Conservation (phyloP, 2,329 filamentous ascomycete genomes). For the Pseudogymnoascus sp. region DNA sequence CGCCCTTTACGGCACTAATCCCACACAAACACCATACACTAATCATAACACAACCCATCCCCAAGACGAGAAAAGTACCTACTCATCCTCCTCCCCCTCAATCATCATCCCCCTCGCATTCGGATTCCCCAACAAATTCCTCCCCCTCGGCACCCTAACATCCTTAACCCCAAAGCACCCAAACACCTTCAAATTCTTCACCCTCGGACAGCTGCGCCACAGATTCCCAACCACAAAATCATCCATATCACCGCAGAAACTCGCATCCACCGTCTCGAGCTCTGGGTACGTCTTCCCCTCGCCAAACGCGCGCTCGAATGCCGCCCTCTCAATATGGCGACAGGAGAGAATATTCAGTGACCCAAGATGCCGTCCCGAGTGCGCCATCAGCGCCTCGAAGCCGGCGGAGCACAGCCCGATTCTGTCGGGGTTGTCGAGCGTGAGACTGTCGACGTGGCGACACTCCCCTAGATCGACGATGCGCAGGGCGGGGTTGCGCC, state of each 20-base stretch:
- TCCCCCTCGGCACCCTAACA: slow-evolving; percentile 44
- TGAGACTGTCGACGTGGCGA: slow-evolving; percentile 64
- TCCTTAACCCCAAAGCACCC: slow-evolving; percentile 55
- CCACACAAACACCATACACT: neutral
- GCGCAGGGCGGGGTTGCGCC: slow-evolving; percentile 63
- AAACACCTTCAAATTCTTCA: slow-evolving; percentile 53
- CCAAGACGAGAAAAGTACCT: neutral
- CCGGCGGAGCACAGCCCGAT: slow-evolving; percentile 68
- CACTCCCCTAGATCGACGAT: slow-evolving; percentile 70
- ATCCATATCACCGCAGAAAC: slow-evolving; percentile 62
- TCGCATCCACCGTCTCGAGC: slow-evolving; percentile 65
- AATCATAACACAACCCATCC: neutral
- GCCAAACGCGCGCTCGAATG: slow-evolving; percentile 66
- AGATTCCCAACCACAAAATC: slow-evolving; percentile 55
- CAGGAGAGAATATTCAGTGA: slow-evolving; percentile 74
- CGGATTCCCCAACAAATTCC: slow-evolving; percentile 48
- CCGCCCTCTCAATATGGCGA: slow-evolving; percentile 64
- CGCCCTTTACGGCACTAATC: neutral
- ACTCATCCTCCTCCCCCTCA: slow-evolving; percentile 33
- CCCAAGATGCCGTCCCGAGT: slow-evolving; percentile 60
- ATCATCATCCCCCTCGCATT: slow-evolving; percentile 53
- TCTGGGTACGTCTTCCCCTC: slow-evolving; percentile 47
- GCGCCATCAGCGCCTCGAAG: slow-evolving; percentile 73
- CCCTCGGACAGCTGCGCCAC: slow-evolving; percentile 53
- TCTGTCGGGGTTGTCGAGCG: slow-evolving; percentile 52